Base-by-base conservation (phyloP, 116 monocot genomes). In the Cymodocea nodosa region DNA sequence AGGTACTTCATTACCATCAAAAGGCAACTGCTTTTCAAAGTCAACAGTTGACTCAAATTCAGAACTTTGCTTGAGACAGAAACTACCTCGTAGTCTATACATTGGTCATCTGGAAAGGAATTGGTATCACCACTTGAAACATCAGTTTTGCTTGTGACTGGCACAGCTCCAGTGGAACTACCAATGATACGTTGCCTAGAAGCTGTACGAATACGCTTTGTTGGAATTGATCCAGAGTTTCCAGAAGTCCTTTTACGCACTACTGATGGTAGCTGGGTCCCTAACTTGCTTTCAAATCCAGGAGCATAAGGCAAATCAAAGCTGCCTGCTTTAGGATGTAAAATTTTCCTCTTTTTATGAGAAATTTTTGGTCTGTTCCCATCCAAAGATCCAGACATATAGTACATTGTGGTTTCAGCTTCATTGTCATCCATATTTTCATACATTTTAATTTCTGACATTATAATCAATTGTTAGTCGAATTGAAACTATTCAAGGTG, bases 41-140 rank as follows among this genome's bases (percentile, higher is more conserved):
- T 86, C 89, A 16, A 74, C 82, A 52, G 82, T 80, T 14, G 92
- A 92, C 59, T 88, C 97, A 74, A 88, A 68, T 51, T 92, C 89
- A 48, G 84, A 62, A 71, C 81, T 86, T 69, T 78, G 89, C 75
- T 60, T 76, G 54, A 66, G 36, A 60, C 78, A 76, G 50, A 78
- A 86, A 72, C 75, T 82, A 68, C 79, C 71, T 50, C 82, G 84
- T 64, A 89, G 52, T n/a, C n/a, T n/a, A 89, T 89, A 68, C 79
- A 74, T 67, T 82, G 84, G 62, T 99, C 99, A 74, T 92, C 86
- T 66, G 92, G 89, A 30, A 81, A 82, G 39, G 92, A 92, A 73
- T 63, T 83, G 53, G 92, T 99, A 58, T 99, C 99, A 34, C 86
- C 94, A 81, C 92, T 99, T 57, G 99, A 99, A 71, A 76, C 89